Conservation (phyloP, 169 alveolate genomes). For the Eimeria brunetti region DNA sequence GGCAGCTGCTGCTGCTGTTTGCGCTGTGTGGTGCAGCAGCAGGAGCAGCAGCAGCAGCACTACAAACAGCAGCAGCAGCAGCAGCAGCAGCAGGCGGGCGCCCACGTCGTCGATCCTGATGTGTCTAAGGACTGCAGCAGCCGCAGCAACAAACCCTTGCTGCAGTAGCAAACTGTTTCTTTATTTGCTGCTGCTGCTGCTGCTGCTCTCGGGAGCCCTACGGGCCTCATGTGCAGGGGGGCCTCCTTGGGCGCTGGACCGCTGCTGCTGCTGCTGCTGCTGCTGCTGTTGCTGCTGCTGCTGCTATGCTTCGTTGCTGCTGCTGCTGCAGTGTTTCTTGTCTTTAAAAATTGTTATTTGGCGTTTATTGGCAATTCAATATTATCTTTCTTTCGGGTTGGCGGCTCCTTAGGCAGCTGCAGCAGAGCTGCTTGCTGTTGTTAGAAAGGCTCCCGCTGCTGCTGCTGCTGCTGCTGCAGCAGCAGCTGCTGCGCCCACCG, state of each 20-base stretch:
- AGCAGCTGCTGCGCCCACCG: background rate
- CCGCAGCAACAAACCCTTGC: background rate
- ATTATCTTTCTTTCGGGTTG: background rate
- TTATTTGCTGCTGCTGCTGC: background rate
- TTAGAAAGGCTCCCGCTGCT: background rate
- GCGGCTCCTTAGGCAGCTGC: background rate
- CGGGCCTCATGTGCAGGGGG: background rate
- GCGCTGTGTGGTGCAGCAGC: background rate
- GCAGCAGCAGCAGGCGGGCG: background rate
- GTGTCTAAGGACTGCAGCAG: background rate
- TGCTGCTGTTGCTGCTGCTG: slow-evolving; percentile 8
- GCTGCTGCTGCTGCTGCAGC: slow-evolving; percentile 27
- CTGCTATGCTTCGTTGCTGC: background rate
- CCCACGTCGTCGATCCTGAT: background rate
- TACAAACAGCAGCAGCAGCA: background rate
- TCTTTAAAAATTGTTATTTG: background rate
- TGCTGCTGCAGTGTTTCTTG: slow-evolving; percentile 3
- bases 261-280: background rate
- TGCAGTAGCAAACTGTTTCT: background rate
- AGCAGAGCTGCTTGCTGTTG: background rate
- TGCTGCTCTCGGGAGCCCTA: background rate
- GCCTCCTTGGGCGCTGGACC: slow-evolving; percentile 14
- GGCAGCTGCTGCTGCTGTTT: background rate
- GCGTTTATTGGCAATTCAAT: background rate
- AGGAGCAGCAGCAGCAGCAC: background rate